Base-by-base conservation (phyloP, 805 yeast genomes). In the Ogataea methylovora region DNA sequence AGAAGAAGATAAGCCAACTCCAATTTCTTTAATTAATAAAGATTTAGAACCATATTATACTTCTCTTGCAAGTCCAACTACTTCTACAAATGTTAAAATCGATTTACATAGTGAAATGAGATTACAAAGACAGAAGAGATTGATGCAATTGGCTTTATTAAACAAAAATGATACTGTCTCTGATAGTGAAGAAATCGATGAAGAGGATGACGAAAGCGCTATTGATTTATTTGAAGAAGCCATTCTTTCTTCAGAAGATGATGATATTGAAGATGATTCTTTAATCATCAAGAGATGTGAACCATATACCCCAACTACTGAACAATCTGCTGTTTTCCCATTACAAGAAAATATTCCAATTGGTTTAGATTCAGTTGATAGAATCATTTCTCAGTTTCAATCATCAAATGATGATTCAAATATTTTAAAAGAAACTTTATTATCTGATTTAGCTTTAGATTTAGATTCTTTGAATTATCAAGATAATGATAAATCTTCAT, bases 301-400 rank as follows among this genome's bases (percentile, higher is more conserved):
- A 9, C 12, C 19, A 12, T 16, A 12, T 9, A 21, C 14, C 32
- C 17, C 18, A 22, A 23, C 15, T 12, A 20, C 5, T 3, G 16
- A 5, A 23, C 22, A 7, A 11, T 11, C 13, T 13, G 7, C 12
- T 8, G 44, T 42, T 26, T 41, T 44, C n/a, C 20, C 8, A 15
- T 8, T 14, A 15, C 21, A 16, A 18, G 12, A 15, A 13, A 16
- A 28, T n/a, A 15, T 44, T 26, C 41, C 50, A 12, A 53, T 56
- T 8, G 58, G 57, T 10, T 40, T 49, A 18, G 58, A 51, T 33
- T 49, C 50, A 18, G 58, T 53, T 29, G 58, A 53, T 37, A 42
- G 49, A 24, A 42, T 53, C 29, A 52, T 53, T 12, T 45, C 39
- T 13, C 58, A 51, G 30, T 34, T 46, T 24, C 43, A 38, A 16